phyloP scores from a whole-genome alignment of 495 filamentous ascomycete genomes.

The Rhizodiscina lignyota region DNA sequence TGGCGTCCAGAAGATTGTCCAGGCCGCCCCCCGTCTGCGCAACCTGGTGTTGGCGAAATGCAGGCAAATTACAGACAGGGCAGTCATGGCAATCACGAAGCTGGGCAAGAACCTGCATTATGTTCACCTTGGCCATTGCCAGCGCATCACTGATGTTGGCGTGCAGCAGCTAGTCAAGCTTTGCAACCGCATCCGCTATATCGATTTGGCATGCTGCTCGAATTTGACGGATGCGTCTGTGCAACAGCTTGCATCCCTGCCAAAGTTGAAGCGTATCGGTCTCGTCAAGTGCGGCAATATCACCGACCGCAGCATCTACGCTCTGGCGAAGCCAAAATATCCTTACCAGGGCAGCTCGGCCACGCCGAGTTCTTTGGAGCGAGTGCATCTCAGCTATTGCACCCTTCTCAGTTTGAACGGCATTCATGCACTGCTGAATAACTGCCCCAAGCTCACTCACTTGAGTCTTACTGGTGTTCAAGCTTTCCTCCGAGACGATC shows the following conservation, averaged over 20 bases:
- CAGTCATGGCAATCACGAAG: constrained; percentile 70
- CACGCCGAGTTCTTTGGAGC: constrained; percentile 52
- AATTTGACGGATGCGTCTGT: constrained; percentile 78
- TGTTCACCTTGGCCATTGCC: constrained; percentile 88
- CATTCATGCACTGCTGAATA: constrained; percentile 75
- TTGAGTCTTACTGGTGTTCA: constrained; percentile 91
- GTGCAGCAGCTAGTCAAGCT: constrained; percentile 65
- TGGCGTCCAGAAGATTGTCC: constrained; percentile 72
- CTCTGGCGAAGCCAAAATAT: constrained; percentile 48
- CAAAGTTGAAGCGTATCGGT: constrained; percentile 86
- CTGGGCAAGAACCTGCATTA: constrained; percentile 94
- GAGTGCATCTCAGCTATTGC: constrained; percentile 96
- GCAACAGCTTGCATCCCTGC: constrained; percentile 66
- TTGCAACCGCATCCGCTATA: constrained; percentile 93
- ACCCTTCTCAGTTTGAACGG: constrained; percentile 73
- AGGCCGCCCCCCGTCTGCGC: constrained; percentile 69
- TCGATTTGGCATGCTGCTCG: constrained; percentile 90
- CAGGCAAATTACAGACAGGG: constrained; percentile 73
- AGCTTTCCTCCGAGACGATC: constrained; percentile 58
- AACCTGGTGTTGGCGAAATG: constrained; percentile 94
- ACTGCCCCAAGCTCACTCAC: constrained; percentile 84
- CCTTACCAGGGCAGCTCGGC: constrained; percentile 24
- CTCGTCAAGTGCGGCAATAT: constrained; percentile 86
- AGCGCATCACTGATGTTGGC: constrained; percentile 71
- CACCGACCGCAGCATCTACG: constrained; percentile 74